Evolutionary conservation across 352 stramenopile species (phyloP).

Genomic region (Thraustochytrium sp.): DNA sequence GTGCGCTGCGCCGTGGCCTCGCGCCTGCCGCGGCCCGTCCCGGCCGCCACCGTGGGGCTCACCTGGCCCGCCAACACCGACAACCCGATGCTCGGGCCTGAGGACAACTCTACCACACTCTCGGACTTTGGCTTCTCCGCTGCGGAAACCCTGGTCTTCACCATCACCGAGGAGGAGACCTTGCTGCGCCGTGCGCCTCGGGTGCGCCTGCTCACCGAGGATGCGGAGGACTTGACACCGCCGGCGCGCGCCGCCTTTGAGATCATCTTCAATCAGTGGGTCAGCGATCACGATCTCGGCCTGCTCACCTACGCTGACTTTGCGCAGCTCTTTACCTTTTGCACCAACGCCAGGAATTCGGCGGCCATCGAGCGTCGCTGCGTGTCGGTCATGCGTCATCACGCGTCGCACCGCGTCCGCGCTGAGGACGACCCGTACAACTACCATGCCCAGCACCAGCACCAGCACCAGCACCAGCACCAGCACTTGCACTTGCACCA

Average conservation of each 20-base stretch:
- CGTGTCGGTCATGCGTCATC: neutral
- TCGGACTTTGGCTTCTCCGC: neutral
- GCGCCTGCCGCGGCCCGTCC: neutral
- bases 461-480: neutral
- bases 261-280: conserved; percentile 15
- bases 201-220: neutral
- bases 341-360: neutral
- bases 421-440: neutral
- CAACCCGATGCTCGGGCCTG: neutral
- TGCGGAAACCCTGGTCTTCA: neutral
- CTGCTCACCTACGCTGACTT: conserved; percentile 12
- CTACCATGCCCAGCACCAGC: no score
- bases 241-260: neutral
- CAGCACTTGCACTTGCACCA: neutral
- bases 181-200: neutral
- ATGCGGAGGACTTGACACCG: neutral
- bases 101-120: conserved; percentile 26
- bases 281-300: neutral
- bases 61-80: neutral
- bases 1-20: neutral
- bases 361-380: neutral
- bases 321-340: conserved; percentile 11
- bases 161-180: neutral
- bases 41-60: neutral
- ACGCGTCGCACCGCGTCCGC: neutral